Percentiles rank a stretch among this genome's conserved stretches.
Conservation (phyloP, 495 filamentous ascomycete species). For the Evansstolkia leycettana region DNA sequence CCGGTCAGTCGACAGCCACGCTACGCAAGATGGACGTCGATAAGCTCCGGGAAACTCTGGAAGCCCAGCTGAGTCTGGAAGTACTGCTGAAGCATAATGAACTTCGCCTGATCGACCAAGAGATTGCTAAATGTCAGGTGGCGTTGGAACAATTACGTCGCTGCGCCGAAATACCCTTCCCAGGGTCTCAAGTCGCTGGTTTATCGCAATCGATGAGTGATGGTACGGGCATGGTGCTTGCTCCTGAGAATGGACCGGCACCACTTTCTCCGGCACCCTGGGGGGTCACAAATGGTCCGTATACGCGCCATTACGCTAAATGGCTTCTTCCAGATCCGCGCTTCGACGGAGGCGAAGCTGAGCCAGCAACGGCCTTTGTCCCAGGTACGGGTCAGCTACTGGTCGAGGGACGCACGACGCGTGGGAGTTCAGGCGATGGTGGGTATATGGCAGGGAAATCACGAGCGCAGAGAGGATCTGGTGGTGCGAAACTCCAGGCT, state of each 20-base stretch:
- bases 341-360: conserved; percentile 59
- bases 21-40: conserved; percentile 18
- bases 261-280: conserved; percentile 64
- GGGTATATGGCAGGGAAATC: conserved; percentile 42
- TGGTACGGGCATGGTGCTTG: conserved; percentile 55
- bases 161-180: conserved; percentile 82
- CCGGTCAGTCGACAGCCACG: conserved; percentile 9
- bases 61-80: conserved; percentile 79
- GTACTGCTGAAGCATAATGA: conserved; percentile 92
- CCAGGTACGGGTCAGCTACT: conserved; percentile 19
- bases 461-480: conserved; percentile 47
- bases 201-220: conserved; percentile 51
- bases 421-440: conserved; percentile 54
- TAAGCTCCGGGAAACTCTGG: conserved; percentile 56
- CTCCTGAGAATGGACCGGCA: conserved; percentile 42
- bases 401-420: conserved; percentile 56
- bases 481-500: conserved; percentile 53
- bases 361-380: conserved; percentile 16
- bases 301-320: conserved; percentile 82
- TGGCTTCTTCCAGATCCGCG: conserved; percentile 84
- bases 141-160: conserved; percentile 91
- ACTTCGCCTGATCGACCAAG: conserved; percentile 85
- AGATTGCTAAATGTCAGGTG: conserved; percentile 89
- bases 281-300: conserved; percentile 84
- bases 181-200: conserved; percentile 49